Evolutionary conservation across 345 rosid genomes (phyloP).

Genomic region (Cardamine chenopodiifolia): DNA sequence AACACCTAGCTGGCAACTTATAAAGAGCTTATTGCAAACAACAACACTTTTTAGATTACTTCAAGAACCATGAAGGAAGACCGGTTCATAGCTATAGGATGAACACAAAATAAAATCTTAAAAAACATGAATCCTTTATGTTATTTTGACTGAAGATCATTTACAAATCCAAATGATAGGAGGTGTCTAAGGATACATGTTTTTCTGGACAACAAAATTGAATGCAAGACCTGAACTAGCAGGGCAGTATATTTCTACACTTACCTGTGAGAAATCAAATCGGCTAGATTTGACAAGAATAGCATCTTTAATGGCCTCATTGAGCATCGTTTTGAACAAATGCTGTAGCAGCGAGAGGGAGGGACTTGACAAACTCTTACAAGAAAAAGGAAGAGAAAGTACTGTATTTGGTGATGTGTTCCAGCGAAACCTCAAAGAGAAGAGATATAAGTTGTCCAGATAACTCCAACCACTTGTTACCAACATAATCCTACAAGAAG

Average conservation of each 20-base stretch:
- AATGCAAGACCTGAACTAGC: conserved; percentile 19
- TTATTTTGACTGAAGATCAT: neutral
- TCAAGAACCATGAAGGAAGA: neutral
- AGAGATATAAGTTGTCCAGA: conserved; percentile 91
- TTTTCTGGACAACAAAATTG: neutral
- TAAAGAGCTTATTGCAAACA: conserved; percentile 23
- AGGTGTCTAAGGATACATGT: conserved; percentile 10
- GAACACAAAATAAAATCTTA: conserved; percentile 9
- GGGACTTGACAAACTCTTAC: neutral
- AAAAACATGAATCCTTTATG: neutral
- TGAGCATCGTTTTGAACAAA: conserved; percentile 79
- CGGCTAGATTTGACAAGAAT: conserved; percentile 50
- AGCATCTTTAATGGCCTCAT: conserved; percentile 59
- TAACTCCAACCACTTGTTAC: conserved; percentile 91
- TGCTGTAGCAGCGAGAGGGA: conserved; percentile 51
- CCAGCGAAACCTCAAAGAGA: conserved; percentile 76
- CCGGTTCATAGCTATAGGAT: neutral
- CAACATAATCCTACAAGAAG: conserved; percentile 82
- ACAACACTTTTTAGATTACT: neutral
- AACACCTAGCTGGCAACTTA: conserved; percentile 10
- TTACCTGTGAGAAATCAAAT: conserved; percentile 66
- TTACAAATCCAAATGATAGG: conserved; percentile 6
- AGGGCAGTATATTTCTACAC: conserved; percentile 30
- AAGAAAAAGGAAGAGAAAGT: conserved; percentile 21
- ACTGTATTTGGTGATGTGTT: conserved; percentile 18